Base-by-base conservation (phyloP, 2,329 filamentous ascomycete species). In the Trichoderma asperellum region DNA sequence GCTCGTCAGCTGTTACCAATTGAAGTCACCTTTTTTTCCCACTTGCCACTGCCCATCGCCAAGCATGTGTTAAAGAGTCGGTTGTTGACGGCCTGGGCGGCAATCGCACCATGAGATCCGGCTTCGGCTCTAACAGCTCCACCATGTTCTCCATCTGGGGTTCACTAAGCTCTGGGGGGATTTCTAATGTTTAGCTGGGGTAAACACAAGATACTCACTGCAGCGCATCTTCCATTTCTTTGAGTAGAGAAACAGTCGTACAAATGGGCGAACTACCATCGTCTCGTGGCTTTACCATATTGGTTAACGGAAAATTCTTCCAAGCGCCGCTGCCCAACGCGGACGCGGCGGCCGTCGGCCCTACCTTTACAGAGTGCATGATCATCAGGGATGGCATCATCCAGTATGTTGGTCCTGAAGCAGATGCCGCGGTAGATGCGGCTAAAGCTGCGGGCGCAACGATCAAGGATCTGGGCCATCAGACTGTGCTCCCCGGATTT, bases 401-500 rank as follows among this genome's bases (percentile, higher is more conserved):
- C 64, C 72, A 75, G 14, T 75, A 78, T 34, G 73, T 82, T 65
- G 80, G 80, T 6, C 71, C 77, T 5, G 73, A 73, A 5, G 70
- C 74, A 0, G 75, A 79, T 61, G 49, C 67, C 0, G 69, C 71
- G 12, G 74, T 76, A 2, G 49, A 68, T 2, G 63, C 72, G 1
- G 79, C 77, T 4, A 74, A 72, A 43, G 66, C 71, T 4, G 69
- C 70, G 3, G 77, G 75, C 18, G 75, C 74, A 32, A 43, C 57
- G 10, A 55, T 73, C 21, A 72, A 73, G 34, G 76, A 82, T 37
- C 66, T 82, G 3, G 63, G 61, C 1, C 78, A 79, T 1, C 74
- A 74, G 27, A 81, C 79, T 1, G 77, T 88, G 3, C 78, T 88
- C 1, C 86, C 86, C 0, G 83, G 86, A 16, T 88, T 88, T 77